Percentiles rank a stretch among this genome's conserved stretches.
phyloP scores from a whole-genome alignment of 2,329 filamentous ascomycete species.

The Xylariomycetidae sp. region DNA sequence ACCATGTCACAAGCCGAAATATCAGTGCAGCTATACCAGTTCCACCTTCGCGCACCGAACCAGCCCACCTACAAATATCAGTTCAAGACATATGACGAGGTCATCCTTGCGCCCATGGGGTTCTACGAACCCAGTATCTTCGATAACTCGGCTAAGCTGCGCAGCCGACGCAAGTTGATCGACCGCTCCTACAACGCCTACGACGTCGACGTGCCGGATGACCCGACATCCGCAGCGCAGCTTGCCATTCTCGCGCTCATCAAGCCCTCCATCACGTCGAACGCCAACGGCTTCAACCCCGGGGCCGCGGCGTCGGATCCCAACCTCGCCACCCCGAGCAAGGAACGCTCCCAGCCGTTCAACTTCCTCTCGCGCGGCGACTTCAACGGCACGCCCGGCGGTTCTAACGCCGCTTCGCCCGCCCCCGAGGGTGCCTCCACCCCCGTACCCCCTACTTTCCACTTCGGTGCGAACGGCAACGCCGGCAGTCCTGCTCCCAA shows the following conservation, averaged over 20 bases:
- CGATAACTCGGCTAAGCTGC: conserved; percentile 73
- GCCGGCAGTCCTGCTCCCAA: conserved; percentile 47
- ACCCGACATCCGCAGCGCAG: conserved; percentile 82
- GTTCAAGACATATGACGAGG: conserved; percentile 96
- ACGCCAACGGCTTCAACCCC: conserved; percentile 36
- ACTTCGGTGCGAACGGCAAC: conserved; percentile 49
- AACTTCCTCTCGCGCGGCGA: conserved; percentile 67
- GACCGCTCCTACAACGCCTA: conserved; percentile 90
- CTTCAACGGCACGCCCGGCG: conserved; percentile 69
- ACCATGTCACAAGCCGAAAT: conserved; percentile 88
- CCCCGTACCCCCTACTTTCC: conserved; percentile 50
- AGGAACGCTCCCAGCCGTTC: conserved; percentile 59
- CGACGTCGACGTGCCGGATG: conserved; percentile 79
- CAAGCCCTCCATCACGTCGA: conserved; percentile 50
- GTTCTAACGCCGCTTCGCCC: conserved; percentile 82
- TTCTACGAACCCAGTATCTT: conserved; percentile 87
- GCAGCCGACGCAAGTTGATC: conserved; percentile 72
- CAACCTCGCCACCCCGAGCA: conserved; percentile 53
- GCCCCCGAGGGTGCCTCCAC: conserved; percentile 71
- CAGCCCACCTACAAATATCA: conserved; percentile 88
- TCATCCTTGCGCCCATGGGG: conserved; percentile 91
- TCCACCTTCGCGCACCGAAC: conserved; percentile 82
- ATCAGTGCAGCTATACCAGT: conserved; percentile 80
- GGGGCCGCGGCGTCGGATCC: conserved; percentile 25
- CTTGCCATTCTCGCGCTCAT: conserved; percentile 56